These are phyloP conservation scores for Ophiosphaerella narmari DNA, from an alignment of 2,329 filamentous ascomycete species.

Conservation along the genomic window DNA sequence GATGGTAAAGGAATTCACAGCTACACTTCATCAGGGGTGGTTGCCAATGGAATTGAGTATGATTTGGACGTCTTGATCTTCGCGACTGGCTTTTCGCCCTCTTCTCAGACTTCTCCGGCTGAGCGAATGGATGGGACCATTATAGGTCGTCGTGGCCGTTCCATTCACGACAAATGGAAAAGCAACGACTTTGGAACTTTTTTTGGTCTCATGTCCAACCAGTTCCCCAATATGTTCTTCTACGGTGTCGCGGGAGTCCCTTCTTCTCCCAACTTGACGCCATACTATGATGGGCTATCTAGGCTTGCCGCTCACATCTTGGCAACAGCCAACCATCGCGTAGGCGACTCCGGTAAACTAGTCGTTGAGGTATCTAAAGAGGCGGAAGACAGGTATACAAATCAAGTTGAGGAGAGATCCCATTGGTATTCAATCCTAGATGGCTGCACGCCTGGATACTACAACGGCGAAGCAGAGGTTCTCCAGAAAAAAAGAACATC, in stretches of 20 bases:
- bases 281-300: background rate
- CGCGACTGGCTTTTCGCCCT: constrained; percentile 49
- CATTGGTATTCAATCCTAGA: background rate
- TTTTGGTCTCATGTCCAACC: constrained; percentile 40
- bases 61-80: constrained; percentile 52
- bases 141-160: constrained; percentile 49
- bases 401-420: background rate
- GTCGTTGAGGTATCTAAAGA: background rate
- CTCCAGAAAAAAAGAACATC: background rate
- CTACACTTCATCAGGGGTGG: constrained; percentile 53
- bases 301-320: background rate
- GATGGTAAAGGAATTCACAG: constrained; percentile 56
- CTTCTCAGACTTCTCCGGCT: constrained; percentile 21
- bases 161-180: constrained; percentile 53
- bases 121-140: constrained; percentile 37
- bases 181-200: constrained; percentile 48
- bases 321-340: background rate
- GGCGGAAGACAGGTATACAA: background rate
- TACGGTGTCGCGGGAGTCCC: background rate
- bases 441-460: background rate
- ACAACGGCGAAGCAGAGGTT: background rate
- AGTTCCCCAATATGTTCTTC: constrained; percentile 25
- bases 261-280: background rate
- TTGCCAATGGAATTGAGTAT: constrained; percentile 54
- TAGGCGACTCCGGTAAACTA: background rate